These are phyloP conservation scores for Scytalidium lignicola DNA, from an alignment of 2,329 filamentous ascomycete genomes.

Conservation along the genomic window DNA sequence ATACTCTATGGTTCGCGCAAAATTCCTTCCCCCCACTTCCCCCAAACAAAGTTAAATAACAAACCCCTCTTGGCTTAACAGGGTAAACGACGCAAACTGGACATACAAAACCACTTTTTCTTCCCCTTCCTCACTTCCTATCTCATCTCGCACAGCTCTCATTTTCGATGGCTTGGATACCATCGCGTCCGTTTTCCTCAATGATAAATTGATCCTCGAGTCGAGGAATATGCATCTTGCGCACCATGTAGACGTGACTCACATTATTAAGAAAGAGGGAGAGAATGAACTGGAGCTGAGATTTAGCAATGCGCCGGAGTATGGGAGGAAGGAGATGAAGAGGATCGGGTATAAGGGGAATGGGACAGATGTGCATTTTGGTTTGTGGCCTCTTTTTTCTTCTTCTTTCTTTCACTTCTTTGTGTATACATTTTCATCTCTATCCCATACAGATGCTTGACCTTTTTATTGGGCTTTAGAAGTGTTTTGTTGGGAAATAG, in stretches of 20 bases:
- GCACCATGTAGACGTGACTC: neutral
- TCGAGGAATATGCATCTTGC: neutral
- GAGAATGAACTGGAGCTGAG: neutral
- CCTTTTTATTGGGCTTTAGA: no score
- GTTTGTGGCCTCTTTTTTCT: no score
- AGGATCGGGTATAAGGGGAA: slow-evolving; percentile 28
- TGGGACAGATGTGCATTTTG: slow-evolving; percentile 35
- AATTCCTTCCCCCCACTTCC: no score
- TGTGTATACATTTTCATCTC: no score
- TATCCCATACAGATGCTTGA: no score
- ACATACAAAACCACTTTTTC: slow-evolving; percentile 38
- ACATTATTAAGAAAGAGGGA: neutral
- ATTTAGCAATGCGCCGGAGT: neutral
- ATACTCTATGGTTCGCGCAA: slow-evolving; percentile 53
- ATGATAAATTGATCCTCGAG: slow-evolving; percentile 36
- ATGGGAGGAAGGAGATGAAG: neutral
- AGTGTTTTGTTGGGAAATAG: no score
- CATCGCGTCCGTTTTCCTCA: slow-evolving; percentile 42
- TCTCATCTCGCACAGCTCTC: slow-evolving; percentile 30
- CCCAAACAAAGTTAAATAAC: no score
- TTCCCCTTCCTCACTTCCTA: slow-evolving; percentile 16
- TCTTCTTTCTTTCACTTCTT: no score
- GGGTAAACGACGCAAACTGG: slow-evolving; percentile 55
- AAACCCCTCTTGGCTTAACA: no score
- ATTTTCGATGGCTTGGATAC: slow-evolving; percentile 51